Evolutionary conservation across 129 eudicot species (phyloP), one percentile per base, ranked within the genome.

Genomic region (Dittrichia graveolens): DNA sequence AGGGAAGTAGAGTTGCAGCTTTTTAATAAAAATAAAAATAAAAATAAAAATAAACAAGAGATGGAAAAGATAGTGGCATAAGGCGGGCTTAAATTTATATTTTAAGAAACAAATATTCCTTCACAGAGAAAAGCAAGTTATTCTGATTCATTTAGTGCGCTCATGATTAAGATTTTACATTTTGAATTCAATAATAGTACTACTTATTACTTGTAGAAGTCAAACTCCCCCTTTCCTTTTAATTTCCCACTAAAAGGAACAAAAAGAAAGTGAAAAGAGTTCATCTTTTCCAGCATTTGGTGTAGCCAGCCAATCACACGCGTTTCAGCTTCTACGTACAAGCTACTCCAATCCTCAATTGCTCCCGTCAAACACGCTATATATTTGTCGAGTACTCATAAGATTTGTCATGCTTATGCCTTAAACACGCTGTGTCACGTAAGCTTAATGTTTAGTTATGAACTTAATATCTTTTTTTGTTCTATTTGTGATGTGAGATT

Each of bases 151-250:
- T 67, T 38, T 73, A 78, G 82, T 81, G 81, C 85, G 73, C 46
- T 81, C 74, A 85, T 85, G 79, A 72, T 81, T 80, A 61, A 76
- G 44, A 81, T 16, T 52, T 73, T 69, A 54, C 54, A 53, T 73
- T 63, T 61, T 61, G 77, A 80, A 61, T 75, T 80, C 59, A 75
- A 80, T 80, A 75, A 78, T 64, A 80, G 57, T 19, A 74, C 55
- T 74, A 70, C 77, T 61, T 57, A 68, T 67, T 80, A 64, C 80
- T 80, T 80, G 76, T 77, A 68, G 63, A 80, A 80, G 76, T 80
- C 80, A 80, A 80, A 74, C 71, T 60, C 79, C 70, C 62, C 67
- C 70, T 67, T 65, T 65, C 60, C 61, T 68, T 80, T 80, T 24
- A 24, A 24, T 24, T 24, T 60, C 49, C 49, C 50, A 55, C 64